Percentiles rank a stretch among this genome's conserved stretches.
These are phyloP conservation scores for Thalassiosira mediterranea DNA, from an alignment of 352 stramenopile species.

Conservation along the genomic window DNA sequence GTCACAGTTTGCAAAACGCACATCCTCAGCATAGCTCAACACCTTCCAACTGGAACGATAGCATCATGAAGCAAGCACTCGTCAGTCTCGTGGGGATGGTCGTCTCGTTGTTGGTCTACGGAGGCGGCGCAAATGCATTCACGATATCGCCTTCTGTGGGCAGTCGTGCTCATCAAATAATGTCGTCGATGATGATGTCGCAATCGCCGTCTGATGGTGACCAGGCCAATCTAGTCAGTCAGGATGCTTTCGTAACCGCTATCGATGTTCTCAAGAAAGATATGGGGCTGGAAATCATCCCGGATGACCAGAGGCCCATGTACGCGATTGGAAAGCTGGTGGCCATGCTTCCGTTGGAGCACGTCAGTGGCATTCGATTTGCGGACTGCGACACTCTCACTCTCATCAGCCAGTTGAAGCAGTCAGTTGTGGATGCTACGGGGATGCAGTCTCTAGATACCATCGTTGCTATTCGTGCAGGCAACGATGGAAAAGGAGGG, in stretches of 20 bases:
- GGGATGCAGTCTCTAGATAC: constrained; percentile 49
- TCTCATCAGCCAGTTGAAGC: constrained; percentile 38
- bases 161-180: not conserved
- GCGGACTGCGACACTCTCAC: constrained; percentile 43
- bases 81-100: constrained; percentile 1
- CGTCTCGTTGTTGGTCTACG: not conserved
- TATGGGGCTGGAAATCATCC: constrained; percentile 39
- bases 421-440: constrained; percentile 30
- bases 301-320: constrained; percentile 39
- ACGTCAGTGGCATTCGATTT: constrained; percentile 39
- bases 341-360: constrained; percentile 28
- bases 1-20: no score
- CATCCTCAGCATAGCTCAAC: no score
- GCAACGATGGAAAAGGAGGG: constrained; percentile 6
- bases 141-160: constrained; percentile 11
- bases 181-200: constrained; percentile 7
- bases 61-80: constrained; percentile 16
- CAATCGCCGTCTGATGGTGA: constrained; percentile 16
- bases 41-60: no score
- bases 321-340: constrained; percentile 49
- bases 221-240: constrained; percentile 25
- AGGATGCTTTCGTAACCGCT: constrained; percentile 19
- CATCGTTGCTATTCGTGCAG: constrained; percentile 44
- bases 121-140: constrained; percentile 14
- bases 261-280: constrained; percentile 48